Percentiles rank a stretch among this genome's conserved stretches.
Evolutionary conservation across 83 land plant species (phyloP).

Genomic region (Isoetes engelmannii): DNA sequence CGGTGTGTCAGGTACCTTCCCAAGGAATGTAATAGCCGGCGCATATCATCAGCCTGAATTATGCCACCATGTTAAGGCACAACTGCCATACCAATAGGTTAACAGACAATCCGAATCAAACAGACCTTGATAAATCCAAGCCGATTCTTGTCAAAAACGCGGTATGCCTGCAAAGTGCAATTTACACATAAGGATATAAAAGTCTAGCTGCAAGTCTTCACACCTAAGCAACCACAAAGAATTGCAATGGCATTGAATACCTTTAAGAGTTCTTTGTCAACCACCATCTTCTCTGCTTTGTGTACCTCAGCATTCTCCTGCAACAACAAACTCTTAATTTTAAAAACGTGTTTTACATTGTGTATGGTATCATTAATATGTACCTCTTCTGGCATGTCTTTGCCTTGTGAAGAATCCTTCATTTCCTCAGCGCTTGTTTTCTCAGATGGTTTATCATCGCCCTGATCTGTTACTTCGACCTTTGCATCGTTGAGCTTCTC

Average conservation of each 20-base stretch:
- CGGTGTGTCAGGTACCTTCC: slow-evolving; percentile 67
- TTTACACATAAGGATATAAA: not conserved
- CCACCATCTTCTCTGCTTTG: not conserved
- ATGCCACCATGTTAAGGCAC: not conserved
- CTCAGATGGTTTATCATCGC: no score
- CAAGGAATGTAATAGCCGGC: slow-evolving; percentile 61
- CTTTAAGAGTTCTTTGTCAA: slow-evolving; percentile 4
- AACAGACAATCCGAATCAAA: not conserved
- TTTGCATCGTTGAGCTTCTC: slow-evolving; percentile 6
- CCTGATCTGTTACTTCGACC: not conserved
- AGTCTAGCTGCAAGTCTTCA: not conserved
- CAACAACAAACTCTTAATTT: no score
- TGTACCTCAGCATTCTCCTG: no score
- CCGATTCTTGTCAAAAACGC: slow-evolving; percentile 54
- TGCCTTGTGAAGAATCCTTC: no score
- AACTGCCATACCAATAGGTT: not conserved
- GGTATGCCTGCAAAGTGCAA: slow-evolving; percentile 44
- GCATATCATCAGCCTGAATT: slow-evolving; percentile 76
- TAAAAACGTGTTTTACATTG: no score
- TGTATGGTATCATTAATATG: no score
- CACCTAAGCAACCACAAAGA: not conserved
- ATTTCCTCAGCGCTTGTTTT: no score
- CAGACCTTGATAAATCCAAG: slow-evolving; percentile 61
- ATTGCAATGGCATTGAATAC: not conserved
- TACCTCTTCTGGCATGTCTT: no score